Evolutionary conservation across 1,139 yeast species (phyloP).

Genomic region (Protomyces lactucae-debilis): DNA sequence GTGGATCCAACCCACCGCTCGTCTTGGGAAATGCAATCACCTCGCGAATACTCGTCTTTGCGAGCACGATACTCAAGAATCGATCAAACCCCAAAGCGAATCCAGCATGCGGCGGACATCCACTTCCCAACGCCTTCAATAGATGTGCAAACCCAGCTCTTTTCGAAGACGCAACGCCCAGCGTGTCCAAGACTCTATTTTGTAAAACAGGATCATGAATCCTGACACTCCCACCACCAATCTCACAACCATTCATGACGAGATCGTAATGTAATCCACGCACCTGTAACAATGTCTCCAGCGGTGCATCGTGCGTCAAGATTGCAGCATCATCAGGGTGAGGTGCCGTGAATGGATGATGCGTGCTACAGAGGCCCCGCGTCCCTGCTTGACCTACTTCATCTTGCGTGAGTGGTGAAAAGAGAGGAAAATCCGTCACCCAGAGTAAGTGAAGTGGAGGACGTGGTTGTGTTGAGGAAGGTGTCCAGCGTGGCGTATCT

Average conservation of each 20-base stretch:
- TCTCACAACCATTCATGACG: slow-evolving; percentile 89
- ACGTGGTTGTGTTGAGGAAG: background rate
- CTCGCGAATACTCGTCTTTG: slow-evolving; percentile 71
- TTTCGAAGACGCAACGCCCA: slow-evolving; percentile 46
- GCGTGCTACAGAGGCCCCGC: slow-evolving; percentile 59
- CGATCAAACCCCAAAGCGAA: slow-evolving; percentile 93
- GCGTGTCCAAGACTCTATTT: slow-evolving; percentile 51
- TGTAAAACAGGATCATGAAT: slow-evolving; percentile 81
- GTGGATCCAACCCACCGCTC: slow-evolving; percentile 78
- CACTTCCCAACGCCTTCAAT: slow-evolving; percentile 71
- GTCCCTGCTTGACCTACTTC: slow-evolving; percentile 40
- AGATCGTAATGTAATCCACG: slow-evolving; percentile 93
- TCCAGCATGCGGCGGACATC: slow-evolving; percentile 99
- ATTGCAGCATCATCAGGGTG: slow-evolving; percentile 7
- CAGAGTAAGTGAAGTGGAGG: slow-evolving; percentile 44
- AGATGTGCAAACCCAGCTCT: slow-evolving; percentile 77
- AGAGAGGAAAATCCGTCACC: slow-evolving; percentile 88
- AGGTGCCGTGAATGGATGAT: slow-evolving; percentile 96
- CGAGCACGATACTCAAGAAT: slow-evolving; percentile 81
- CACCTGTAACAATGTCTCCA: slow-evolving; percentile 53
- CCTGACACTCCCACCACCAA: slow-evolving; percentile 97
- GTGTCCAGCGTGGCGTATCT: slow-evolving; percentile 9
- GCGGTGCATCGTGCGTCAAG: background rate
- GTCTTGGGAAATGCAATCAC: slow-evolving; percentile 96
- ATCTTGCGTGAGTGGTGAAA: slow-evolving; percentile 52